A percentile compares a stretch with the other conserved stretches of the same genome.
phyloP scores from a whole-genome alignment of 768 basidiomycete species.

The Russula sp. region DNA sequence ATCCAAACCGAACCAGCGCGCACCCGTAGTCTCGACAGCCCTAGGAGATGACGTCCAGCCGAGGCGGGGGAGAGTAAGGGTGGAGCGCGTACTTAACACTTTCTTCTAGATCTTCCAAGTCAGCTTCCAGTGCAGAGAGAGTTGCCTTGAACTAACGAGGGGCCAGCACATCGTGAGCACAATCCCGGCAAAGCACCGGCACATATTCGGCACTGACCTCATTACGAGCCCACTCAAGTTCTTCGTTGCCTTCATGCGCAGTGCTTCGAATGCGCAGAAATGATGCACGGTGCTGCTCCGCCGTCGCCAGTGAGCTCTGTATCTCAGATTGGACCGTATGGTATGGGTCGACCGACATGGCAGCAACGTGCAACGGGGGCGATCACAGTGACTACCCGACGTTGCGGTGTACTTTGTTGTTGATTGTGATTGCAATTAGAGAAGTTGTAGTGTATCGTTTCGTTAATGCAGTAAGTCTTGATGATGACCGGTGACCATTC shows the following conservation, averaged over 20 bases:
- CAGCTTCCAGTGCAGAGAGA: conserved; percentile 72
- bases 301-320: conserved; percentile 64
- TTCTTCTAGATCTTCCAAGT: conserved; percentile 90
- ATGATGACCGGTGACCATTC: background rate
- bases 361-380: background rate
- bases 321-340: conserved; percentile 83
- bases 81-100: conserved; percentile 67
- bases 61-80: background rate
- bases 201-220: conserved; percentile 44
- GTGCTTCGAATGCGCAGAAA: conserved; percentile 74
- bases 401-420: background rate
- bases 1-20: conserved; percentile 77
- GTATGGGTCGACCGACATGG: conserved; percentile 78
- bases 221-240: conserved; percentile 70
- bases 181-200: background rate
- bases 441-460: background rate
- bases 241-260: conserved; percentile 68
- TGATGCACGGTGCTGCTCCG: conserved; percentile 65
- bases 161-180: background rate
- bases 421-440: background rate
- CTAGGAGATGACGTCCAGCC: conserved; percentile 33
- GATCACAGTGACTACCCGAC: background rate
- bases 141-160: conserved; percentile 56
- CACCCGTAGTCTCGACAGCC: conserved; percentile 82
- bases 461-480: background rate